Evolutionary conservation across 2,329 filamentous ascomycete genomes (phyloP), one percentile per base, ranked within the genome.

Genomic region (Phialophora expanda): DNA sequence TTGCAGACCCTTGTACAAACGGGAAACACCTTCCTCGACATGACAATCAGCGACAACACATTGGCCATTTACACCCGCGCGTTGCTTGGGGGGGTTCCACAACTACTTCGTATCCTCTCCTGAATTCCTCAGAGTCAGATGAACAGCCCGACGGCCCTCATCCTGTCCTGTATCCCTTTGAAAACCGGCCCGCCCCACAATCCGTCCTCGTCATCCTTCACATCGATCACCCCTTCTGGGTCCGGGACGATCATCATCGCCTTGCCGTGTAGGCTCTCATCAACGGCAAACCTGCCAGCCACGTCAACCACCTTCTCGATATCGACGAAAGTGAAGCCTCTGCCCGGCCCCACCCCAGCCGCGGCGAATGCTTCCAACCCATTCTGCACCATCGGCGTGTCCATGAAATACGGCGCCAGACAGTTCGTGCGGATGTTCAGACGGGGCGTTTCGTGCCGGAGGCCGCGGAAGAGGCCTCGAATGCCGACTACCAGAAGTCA

Each of bases 381-480:
- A 9, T 56, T 56, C 12, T 50, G 26, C n/a, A 57, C 38, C 51
- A 61, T 7, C 4, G 57, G 56, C 11, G 57, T 56, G 17, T 51
- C 46, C 50, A 65, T 58, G 34, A 65, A 61, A 28, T 50, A 56
- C 8, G 63, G 63, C 12, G 57, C 57, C 12, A 65, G 22, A 20
- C 46, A 54, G 53, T 65, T 65, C 32, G 46, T 51, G 51, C 63
- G 57, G 53, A 65, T 44, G 22, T 61, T 50, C 1, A 61, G 58
- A 22, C 46, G 48, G n/a, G 54, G 63, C 9, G 57, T 61, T n/a
- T 32, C 56, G 58, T 61, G 63, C 24, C 51, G 57, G 9, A 64
- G 58, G 2, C 64, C 53, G 11, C 69, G 62, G 57, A 69, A 71
- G n/a, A 71, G 32, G 8, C 70, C 70, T 50, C 71, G 59, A 14